Base-by-base conservation (phyloP, 257 asterid species). In the Solanum paucissectum region DNA sequence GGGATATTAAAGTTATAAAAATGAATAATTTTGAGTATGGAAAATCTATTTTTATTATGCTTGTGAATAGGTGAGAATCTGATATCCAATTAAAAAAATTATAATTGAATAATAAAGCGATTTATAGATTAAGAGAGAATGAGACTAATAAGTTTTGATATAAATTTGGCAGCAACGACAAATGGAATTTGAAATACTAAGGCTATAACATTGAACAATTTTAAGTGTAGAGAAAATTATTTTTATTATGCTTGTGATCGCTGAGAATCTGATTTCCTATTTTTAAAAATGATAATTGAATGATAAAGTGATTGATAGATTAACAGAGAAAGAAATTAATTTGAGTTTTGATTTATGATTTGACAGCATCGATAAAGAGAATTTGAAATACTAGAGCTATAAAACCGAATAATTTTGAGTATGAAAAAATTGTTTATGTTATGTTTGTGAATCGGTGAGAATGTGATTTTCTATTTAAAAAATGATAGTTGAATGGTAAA, bases 11-110 rank as follows among this genome's bases (percentile, higher is more conserved):
- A 12, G 4, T 7, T 60, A 9, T 60, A 60, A 60, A 60, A 60
- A 2, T 9, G 5, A 60, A 60, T 0, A 9, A 9, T 60, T 23
- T 60, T 21, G 13, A 9, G 5, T 4, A 9, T 0, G 5, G 0
- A 62, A 62, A 23, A 62, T 23, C 2, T 23, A n/a, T 4, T 23
- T 52, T 62, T 62, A 62, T 9, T 62, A 23, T 9, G 29, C 29
- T 23, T 23, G 13, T 23, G 69, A 60, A 62, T 62, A 4, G 6
- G 14, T 55, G 2, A 20, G 9, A 52, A 52, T 6, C 0, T 55
- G 66, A 55, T 20, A 14, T 52, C 21, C 62, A 18, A 52, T 52
- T 1, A 18, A 18, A 52, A 52, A 52, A 1, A 29, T 29, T 29
- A 29, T 49, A 5, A 49, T 5, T 49, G 20, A 49, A 14, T 49